phyloP scores from a whole-genome alignment of 768 basidiomycete species.

The Suillus decipiens region DNA sequence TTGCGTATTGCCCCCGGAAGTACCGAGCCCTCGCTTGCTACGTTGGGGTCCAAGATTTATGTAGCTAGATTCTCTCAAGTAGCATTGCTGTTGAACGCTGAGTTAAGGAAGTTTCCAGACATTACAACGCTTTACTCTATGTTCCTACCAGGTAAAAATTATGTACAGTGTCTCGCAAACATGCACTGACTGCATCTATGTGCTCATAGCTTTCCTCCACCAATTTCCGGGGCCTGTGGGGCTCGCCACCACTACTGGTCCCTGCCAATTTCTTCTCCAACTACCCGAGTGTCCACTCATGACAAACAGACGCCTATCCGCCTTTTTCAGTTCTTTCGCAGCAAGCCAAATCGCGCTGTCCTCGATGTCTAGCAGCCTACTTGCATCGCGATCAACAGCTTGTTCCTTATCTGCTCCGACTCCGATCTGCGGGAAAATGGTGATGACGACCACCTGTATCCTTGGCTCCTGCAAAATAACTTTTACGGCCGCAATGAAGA shows the following conservation, averaged over 20 bases:
- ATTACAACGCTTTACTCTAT: background rate
- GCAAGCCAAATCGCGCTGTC: slow-evolving; percentile 15
- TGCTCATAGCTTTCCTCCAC: slow-evolving; percentile 1
- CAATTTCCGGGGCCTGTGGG: slow-evolving; percentile 12
- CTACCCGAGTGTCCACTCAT: slow-evolving; percentile 8
- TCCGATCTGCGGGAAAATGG: slow-evolving; percentile 30
- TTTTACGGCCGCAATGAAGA: slow-evolving; percentile 37
- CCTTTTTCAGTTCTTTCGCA: slow-evolving; percentile 16
- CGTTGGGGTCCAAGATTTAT: too few relatives aligned
- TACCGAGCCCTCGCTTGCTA: too few relatives aligned
- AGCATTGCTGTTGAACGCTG: background rate
- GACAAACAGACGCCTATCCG: slow-evolving; percentile 19
- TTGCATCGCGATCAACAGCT: slow-evolving; percentile 3
- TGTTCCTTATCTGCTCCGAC: slow-evolving; percentile 8
- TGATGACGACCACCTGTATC: slow-evolving; percentile 39
- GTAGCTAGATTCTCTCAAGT: background rate
- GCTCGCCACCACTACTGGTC: slow-evolving; percentile 5
- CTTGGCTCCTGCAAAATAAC: slow-evolving; percentile 30
- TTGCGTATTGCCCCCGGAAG: too few relatives aligned
- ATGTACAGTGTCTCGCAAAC: background rate
- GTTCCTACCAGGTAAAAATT: background rate
- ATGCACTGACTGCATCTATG: background rate
- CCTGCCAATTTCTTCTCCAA: slow-evolving; percentile 17
- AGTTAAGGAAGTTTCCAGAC: background rate
- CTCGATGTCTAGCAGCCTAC: background rate